These are phyloP conservation scores for Russula emetica DNA, from an alignment of 768 basidiomycete species.

Conservation along the genomic window DNA sequence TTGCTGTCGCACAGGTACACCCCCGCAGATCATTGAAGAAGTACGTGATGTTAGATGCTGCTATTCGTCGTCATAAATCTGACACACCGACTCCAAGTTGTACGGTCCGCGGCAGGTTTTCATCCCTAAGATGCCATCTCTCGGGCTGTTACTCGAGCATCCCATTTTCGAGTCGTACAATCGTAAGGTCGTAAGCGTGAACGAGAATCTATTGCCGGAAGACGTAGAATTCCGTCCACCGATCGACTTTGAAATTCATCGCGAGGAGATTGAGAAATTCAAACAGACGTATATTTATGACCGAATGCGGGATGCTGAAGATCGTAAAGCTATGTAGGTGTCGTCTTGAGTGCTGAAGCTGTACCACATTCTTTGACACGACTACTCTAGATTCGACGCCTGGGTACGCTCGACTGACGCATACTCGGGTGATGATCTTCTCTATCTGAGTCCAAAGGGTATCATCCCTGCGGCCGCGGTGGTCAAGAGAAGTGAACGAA, in stretches of 20 bases:
- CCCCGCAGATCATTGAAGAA: conserved; percentile 69
- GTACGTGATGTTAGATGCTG: conserved; percentile 36
- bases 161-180: conserved; percentile 82
- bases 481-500: conserved; percentile 53
- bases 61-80: background rate
- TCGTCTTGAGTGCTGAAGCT: background rate
- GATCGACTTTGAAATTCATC: conserved; percentile 67
- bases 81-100: conserved; percentile 42
- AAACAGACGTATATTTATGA: conserved; percentile 84
- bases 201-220: conserved; percentile 48
- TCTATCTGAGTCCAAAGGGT: conserved; percentile 74
- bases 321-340: conserved; percentile 68
- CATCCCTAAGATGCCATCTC: conserved; percentile 92
- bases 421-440: conserved; percentile 73
- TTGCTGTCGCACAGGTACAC: conserved; percentile 68
- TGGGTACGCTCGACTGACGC: conserved; percentile 76
- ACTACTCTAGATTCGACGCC: conserved; percentile 61
- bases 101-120: conserved; percentile 75
- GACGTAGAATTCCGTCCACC: conserved; percentile 63
- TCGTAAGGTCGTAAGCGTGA: conserved; percentile 46
- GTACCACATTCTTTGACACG: background rate
- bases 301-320: conserved; percentile 81
- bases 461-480: conserved; percentile 68
- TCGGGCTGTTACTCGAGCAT: conserved; percentile 88
- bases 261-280: conserved; percentile 70